Evolutionary conservation across 1,284 basidiomycete genomes (phyloP), one percentile per base, ranked within the genome.

Genomic region (Fomitopsis pinicola): DNA sequence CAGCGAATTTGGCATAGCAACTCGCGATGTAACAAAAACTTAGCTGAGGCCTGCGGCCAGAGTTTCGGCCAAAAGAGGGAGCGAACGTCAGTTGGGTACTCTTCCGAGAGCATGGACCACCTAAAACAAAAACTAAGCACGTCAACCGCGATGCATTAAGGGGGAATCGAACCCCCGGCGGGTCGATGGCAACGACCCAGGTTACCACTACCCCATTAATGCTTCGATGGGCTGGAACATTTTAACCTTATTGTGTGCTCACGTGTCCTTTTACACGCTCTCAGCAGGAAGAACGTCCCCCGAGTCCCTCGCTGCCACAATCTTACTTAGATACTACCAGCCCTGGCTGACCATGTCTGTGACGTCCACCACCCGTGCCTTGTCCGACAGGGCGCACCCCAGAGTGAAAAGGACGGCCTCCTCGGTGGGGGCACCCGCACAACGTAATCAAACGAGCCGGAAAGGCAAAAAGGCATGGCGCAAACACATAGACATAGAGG

Each of bases 391-490:
- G 10, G 10, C n/a, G 17, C 28, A 19, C 28, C 6, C 33, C 6
- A 38, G 56, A 12, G 22, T 12, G 19, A 68, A 67, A 57, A 64
- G 60, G 14, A 1, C 54, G 6, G 45, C 40, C 40, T 68, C 66
- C 12, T 59, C 60, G 15, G 60, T 80, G n/a, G 86, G 86, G 8
- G 90, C 89, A 4, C 91, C 91, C 0, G 80, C 89, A 1, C 87
- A 90, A 67, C 82, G 80, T 54, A 80, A 77, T 12, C 94, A 96
- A 72, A 76, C 85, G 0, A 93, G 89, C 66, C 80, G 95, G 60
- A 97, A 95, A 74, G 92, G 94, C 55, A 97, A 97, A 76, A 86
- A 86, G 62, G 88, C 94, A 59, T 97, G 95, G 95, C 78, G 95
- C 69, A 97, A 97, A 78, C 92, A 97, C 74, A 87, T 95, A 58